Evolutionary conservation across 495 filamentous ascomycete species (phyloP).

Genomic region (Aspergillus baeticus): DNA sequence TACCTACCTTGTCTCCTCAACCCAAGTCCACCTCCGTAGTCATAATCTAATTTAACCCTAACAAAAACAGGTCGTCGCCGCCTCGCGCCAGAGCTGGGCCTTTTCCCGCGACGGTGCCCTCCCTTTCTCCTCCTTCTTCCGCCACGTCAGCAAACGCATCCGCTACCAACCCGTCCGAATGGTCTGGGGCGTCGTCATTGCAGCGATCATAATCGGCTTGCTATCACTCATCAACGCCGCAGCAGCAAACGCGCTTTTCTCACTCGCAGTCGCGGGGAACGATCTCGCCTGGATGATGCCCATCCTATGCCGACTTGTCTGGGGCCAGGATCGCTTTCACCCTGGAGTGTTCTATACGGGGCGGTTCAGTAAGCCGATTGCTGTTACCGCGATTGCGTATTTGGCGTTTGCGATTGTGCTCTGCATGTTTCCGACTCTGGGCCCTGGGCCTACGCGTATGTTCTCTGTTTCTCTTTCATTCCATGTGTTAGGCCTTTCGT

Average conservation of each 20-base stretch:
- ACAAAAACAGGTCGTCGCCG: slow-evolving; percentile 44
- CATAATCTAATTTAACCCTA: background rate
- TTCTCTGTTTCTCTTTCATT: slow-evolving; percentile 10
- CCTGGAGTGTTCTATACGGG: slow-evolving; percentile 65
- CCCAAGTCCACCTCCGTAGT: background rate
- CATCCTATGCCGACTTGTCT: slow-evolving; percentile 60
- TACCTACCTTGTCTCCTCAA: too few relatives aligned
- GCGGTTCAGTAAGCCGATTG: slow-evolving; percentile 50
- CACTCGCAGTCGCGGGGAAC: slow-evolving; percentile 60
- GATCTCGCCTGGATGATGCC: slow-evolving; percentile 64
- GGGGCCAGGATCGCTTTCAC: slow-evolving; percentile 61
- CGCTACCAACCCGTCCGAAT: slow-evolving; percentile 62
- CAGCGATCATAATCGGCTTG: slow-evolving; percentile 55
- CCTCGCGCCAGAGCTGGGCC: slow-evolving; percentile 59
- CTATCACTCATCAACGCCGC: slow-evolving; percentile 58
- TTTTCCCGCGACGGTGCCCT: slow-evolving; percentile 61
- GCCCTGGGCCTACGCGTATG: slow-evolving; percentile 53
- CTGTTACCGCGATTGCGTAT: slow-evolving; percentile 52
- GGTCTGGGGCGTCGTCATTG: slow-evolving; percentile 56
- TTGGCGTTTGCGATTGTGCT: slow-evolving; percentile 55
- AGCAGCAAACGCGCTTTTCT: slow-evolving; percentile 61
- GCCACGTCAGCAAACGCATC: slow-evolving; percentile 52
- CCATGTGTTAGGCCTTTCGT: background rate
- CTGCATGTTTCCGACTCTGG: slow-evolving; percentile 58
- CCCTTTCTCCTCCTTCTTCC: slow-evolving; percentile 61